Evolutionary conservation across 352 stramenopile species (phyloP).

Genomic region (Phytophthora pseudosyringae): DNA sequence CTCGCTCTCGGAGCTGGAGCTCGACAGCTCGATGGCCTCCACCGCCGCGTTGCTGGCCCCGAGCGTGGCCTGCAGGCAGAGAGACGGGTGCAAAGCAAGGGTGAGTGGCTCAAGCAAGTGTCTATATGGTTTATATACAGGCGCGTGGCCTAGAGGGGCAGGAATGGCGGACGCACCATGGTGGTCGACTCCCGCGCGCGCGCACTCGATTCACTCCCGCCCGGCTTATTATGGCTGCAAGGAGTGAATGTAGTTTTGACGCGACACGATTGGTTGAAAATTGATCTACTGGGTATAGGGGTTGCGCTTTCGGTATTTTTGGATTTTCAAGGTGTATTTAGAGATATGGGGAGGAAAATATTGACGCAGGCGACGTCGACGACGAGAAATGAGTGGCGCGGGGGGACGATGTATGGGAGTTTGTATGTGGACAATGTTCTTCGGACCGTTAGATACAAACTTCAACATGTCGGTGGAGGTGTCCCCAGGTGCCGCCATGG

Average conservation of each 20-base stretch:
- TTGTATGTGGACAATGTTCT: slow-evolving; percentile 37
- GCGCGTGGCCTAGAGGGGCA: neutral
- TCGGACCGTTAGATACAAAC: slow-evolving; percentile 17
- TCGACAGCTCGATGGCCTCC: slow-evolving; percentile 32
- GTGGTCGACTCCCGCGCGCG: slow-evolving; percentile 7
- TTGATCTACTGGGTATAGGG: slow-evolving; percentile 2
- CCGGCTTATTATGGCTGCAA: slow-evolving; percentile 3
- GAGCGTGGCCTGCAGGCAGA: slow-evolving; percentile 10
- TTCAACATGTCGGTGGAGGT: slow-evolving; percentile 32
- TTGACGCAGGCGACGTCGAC: slow-evolving; percentile 35
- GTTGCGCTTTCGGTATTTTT: slow-evolving; percentile 7
- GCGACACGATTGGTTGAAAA: slow-evolving; percentile 29
- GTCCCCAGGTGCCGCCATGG: neutral
- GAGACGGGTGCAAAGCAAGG: slow-evolving; percentile 2
- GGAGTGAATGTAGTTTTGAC: slow-evolving; percentile 15
- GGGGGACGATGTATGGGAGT: slow-evolving; percentile 22
- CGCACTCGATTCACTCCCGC: slow-evolving; percentile 6
- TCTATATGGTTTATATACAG: neutral
- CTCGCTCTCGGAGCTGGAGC: slow-evolving; percentile 40
- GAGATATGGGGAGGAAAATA: slow-evolving; percentile 13
- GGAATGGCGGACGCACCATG: slow-evolving; percentile 26
- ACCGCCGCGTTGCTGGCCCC: neutral
- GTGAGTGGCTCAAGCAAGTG: neutral
- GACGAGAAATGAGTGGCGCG: slow-evolving; percentile 31
- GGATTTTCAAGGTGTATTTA: slow-evolving; percentile 8